Base-by-base conservation (phyloP, 768 basidiomycete species). In the Tricholomella constricta region DNA sequence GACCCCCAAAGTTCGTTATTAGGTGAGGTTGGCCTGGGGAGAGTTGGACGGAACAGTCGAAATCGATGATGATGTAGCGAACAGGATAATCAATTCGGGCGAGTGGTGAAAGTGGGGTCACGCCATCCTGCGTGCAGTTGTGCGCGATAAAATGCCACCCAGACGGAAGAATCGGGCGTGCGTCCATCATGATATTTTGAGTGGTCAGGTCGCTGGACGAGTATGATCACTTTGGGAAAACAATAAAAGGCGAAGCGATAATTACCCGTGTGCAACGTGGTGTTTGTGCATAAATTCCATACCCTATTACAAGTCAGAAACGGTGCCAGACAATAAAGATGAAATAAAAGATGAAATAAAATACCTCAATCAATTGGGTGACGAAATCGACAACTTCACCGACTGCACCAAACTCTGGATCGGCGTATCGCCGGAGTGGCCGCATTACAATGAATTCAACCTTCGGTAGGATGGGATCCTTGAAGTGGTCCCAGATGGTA, bases 161-260 rank as follows among this genome's bases (percentile, higher is more conserved):
- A 2, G 64, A 57, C 2, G 70, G 70, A 35, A 69, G 53, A 23
- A 71, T 62, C 1, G 67, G 49, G 29, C 62, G 61, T 1, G 65
- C 69, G 32, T 74, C 70, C 69, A 74, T 72, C 71, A 74, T 72
- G 46, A 74, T 70, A 55, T 72, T 69, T 15, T 62, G 62, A 8
- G 62, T 64, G n/a, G n/a, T n/a, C n/a, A 69, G 54, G 45, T 72
- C 68, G 32, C 69, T 71, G 29, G 9, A 12, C 6, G 15, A 7
- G 29, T 6, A 47, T 6, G 29, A n/a, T 27, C n/a, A 20, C 1
- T 11, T 5, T 9, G 22, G 27, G 9, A 26, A 11, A n/a, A n/a
- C n/a, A 2, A 3, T 4, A 15, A 31, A n/a, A 27, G 15, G 4
- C 23, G 10, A n/a, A 27, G 1, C 23, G 26, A 20, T 31, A 42